A percentile compares a stretch with the other conserved stretches of the same genome.
Conservation (phyloP, 805 yeast genomes). For the Cyberlindnera euphorbiae region DNA sequence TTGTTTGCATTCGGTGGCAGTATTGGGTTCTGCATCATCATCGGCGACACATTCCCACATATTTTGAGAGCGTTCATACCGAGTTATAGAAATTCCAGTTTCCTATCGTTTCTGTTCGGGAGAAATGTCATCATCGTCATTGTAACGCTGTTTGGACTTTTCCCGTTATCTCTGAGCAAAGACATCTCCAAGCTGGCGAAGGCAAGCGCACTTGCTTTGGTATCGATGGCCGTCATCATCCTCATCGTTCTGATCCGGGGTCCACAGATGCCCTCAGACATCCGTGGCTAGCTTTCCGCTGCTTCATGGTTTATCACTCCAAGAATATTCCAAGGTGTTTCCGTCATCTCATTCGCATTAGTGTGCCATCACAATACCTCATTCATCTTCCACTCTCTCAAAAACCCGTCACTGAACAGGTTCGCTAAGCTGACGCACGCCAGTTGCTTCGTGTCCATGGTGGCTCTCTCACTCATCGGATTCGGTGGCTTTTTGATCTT, state of each 20-base stretch:
- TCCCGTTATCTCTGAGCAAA: conserved; percentile 74
- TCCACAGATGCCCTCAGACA: conserved; percentile 46
- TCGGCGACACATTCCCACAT: conserved; percentile 93
- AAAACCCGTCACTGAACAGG: conserved; percentile 67
- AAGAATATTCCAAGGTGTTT: conserved; percentile 79
- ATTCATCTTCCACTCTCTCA: conserved; percentile 80
- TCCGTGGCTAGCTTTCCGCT: conserved; percentile 44
- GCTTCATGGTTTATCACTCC: conserved; percentile 50
- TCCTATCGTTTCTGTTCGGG: conserved; percentile 51
- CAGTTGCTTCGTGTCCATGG: conserved; percentile 75
- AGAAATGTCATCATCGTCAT: conserved; percentile 68
- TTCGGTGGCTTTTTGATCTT: conserved; percentile 72
- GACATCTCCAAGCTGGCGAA: conserved; percentile 83
- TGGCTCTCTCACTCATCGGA: conserved; percentile 75
- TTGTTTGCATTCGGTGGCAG: conserved; percentile 92
- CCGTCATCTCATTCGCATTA: conserved; percentile 92
- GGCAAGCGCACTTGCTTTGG: conserved; percentile 79
- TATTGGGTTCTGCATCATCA: conserved; percentile 89
- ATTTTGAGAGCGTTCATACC: conserved; percentile 69
- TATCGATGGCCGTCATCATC: conserved; percentile 80
- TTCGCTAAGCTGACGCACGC: conserved; percentile 78
- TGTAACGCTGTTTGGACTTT: conserved; percentile 69
- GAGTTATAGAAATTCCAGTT: conserved; percentile 24
- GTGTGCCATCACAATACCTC: conserved; percentile 95
- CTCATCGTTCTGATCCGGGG: conserved; percentile 69